Evolutionary conservation across 2,329 filamentous ascomycete genomes (phyloP), one percentile per base, ranked within the genome.

Genomic region (Achaetomium macrosporum): DNA sequence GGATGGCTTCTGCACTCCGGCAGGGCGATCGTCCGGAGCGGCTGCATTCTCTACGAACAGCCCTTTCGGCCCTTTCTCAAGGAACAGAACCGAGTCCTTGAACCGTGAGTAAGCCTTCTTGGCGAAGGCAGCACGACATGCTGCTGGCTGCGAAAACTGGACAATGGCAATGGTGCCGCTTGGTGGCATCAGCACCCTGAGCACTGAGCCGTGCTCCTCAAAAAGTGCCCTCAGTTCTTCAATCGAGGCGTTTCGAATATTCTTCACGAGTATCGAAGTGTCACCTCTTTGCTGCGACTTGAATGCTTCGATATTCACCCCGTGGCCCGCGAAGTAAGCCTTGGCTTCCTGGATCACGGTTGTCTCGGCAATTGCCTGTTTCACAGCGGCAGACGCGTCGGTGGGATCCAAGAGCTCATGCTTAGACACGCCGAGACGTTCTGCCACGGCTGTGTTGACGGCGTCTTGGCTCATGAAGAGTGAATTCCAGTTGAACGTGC

Each of bases 401-500:
- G 92, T 96, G n/a, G 92, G 93, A 71, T 99, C 92, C 42, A 99
- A 77, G 53, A 99, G 73, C 63, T 96, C 90, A 11, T 90, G 85
- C 74, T 99, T 99, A 51, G 87, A 86, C 53, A 99, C 82, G 43
- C 92, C 91, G 53, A 99, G 77, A 50, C 91, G 86, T 65, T 85
- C 83, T 44, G 93, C 90, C 56, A 96, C 83, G 6, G 91, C 95
- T 45, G 88, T 84, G 71, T 96, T 91, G 48, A 99, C 90, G 47
- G 93, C 89, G 73, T 99, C 91, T 72, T 90, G 87, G 70, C 87
- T 96, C 88, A 99, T 95, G 70, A 93, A 99, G n/a, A 99, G 76
- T n/a, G 91, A 92, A 74, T 99, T 99, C 93, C 93, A 99, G 68
- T 92, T 96, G 73, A 97, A 97, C 1, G 81, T 83, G 45, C 80